phyloP scores from a whole-genome alignment of 148 eudicot species.

The Nepenthes gracilis region DNA sequence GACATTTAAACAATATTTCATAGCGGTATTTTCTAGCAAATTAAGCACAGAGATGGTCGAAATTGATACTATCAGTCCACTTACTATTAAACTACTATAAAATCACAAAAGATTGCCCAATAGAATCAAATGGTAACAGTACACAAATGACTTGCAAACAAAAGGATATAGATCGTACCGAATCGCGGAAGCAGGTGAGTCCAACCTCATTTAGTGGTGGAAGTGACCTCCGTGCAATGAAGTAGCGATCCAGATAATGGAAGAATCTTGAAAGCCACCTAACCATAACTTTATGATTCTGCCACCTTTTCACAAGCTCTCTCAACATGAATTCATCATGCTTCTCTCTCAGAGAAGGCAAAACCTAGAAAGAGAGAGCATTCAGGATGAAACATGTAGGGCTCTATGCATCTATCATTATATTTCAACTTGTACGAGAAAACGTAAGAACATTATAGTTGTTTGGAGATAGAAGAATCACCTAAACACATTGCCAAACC shows the following conservation, averaged over 20 bases:
- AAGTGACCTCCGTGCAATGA: conserved; percentile 12
- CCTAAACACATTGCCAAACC: no score
- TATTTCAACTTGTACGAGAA: no score
- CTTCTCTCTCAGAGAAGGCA: conserved; percentile 21
- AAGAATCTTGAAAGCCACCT: conserved; percentile 27
- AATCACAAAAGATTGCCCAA: not conserved
- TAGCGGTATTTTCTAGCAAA: not conserved
- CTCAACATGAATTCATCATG: conserved; percentile 15
- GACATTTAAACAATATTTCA: not conserved
- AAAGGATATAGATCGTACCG: conserved; percentile 7
- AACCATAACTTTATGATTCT: conserved; percentile 19
- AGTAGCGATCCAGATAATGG: conserved; percentile 26
- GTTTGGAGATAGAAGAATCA: no score
- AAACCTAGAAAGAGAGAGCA: conserved; percentile 11
- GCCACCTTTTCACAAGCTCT: conserved; percentile 25
- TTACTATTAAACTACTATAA: not conserved
- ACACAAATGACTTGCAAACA: not conserved
- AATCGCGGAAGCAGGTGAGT: conserved; percentile 13
- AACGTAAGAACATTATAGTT: no score
- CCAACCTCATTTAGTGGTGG: conserved; percentile 16
- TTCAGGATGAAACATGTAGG: no score
- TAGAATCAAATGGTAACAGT: not conserved
- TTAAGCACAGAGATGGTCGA: not conserved
- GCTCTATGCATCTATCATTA: no score
- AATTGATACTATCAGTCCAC: no score